A percentile compares a stretch with the other conserved stretches of the same genome.
phyloP scores from a whole-genome alignment of 2,329 filamentous ascomycete genomes.

The Colletotrichum sp. region DNA sequence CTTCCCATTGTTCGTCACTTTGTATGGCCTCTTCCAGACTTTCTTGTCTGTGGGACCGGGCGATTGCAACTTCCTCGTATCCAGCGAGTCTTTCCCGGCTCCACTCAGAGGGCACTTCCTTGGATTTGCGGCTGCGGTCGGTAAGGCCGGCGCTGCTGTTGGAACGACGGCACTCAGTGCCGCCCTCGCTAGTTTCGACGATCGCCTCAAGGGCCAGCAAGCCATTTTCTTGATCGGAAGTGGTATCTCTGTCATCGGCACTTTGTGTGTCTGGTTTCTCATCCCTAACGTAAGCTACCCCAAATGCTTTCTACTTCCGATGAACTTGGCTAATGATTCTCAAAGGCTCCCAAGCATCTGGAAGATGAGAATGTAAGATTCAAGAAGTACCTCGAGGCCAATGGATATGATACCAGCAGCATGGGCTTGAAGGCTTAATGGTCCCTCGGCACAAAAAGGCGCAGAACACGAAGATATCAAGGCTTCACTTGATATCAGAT shows the following conservation, averaged over 20 bases:
- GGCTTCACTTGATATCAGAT: no score
- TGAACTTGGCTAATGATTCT: background rate
- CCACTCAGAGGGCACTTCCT: conserved; percentile 54
- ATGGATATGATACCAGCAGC: conserved; percentile 22
- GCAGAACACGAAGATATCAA: no score
- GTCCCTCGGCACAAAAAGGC: background rate
- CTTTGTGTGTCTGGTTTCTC: conserved; percentile 27
- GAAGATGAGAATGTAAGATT: conserved; percentile 26
- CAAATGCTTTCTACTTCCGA: accelerated
- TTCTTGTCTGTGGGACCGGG: conserved; percentile 52
- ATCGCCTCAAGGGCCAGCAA: conserved; percentile 26
- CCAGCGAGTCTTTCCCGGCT: conserved; percentile 54
- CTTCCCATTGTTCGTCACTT: conserved; percentile 53
- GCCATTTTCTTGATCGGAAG: conserved; percentile 30
- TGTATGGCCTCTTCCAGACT: conserved; percentile 55
- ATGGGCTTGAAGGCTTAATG: conserved; percentile 21
- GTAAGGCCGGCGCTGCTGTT: conserved; percentile 55
- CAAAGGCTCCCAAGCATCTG: conserved; percentile 21
- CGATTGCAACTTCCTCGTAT: conserved; percentile 51
- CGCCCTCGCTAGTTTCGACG: conserved; percentile 17
- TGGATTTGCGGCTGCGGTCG: conserved; percentile 52
- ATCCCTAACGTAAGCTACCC: conserved; percentile 22
- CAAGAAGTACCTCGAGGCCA: conserved; percentile 21
- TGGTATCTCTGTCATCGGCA: conserved; percentile 27
- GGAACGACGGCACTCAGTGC: conserved; percentile 39